Evolutionary conservation across 139 green algal species (phyloP).

Genomic region (Chlamydomonas sp.): DNA sequence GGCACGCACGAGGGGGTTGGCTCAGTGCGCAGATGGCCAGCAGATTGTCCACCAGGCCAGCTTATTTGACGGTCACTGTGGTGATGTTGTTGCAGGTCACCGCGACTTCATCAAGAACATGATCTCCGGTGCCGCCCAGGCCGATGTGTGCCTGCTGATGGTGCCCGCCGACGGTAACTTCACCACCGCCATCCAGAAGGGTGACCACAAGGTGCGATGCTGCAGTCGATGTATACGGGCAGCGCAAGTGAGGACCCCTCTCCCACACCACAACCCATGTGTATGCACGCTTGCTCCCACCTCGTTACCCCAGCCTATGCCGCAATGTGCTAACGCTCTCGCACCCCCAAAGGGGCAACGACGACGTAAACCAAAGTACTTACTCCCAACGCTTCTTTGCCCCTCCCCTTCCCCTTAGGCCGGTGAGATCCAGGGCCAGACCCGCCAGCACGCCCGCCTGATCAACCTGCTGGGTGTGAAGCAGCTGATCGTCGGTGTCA

Average conservation of each 20-base stretch:
- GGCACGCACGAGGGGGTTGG: no score
- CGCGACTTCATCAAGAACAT: slow-evolving; percentile 99
- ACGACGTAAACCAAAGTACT: no score
- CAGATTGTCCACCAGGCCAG: background rate
- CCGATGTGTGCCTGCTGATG: slow-evolving; percentile 92
- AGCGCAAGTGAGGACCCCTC: no score
- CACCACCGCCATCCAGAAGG: slow-evolving; percentile 98
- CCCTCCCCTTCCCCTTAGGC: slow-evolving; percentile 31
- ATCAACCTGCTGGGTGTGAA: slow-evolving; percentile 98
- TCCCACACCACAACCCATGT: no score
- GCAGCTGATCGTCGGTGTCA: slow-evolving; percentile 95
- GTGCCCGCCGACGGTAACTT: slow-evolving; percentile 94
- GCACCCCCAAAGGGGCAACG: no score
- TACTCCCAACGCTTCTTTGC: background rate
- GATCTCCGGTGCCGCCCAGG: slow-evolving; percentile 98
- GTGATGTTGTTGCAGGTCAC: slow-evolving; percentile 73
- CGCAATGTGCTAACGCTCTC: no score
- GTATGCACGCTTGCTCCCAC: no score
- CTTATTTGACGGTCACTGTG: background rate
- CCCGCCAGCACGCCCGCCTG: slow-evolving; percentile 97
- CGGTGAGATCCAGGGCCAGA: slow-evolving; percentile 97
- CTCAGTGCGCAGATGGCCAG: no score
- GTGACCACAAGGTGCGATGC: slow-evolving; percentile 87
- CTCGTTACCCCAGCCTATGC: no score
- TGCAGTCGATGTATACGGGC: no score